Evolutionary conservation across 495 filamentous ascomycete genomes (phyloP), one percentile per base, ranked within the genome.

Genomic region (Aspergillus ellipticus): DNA sequence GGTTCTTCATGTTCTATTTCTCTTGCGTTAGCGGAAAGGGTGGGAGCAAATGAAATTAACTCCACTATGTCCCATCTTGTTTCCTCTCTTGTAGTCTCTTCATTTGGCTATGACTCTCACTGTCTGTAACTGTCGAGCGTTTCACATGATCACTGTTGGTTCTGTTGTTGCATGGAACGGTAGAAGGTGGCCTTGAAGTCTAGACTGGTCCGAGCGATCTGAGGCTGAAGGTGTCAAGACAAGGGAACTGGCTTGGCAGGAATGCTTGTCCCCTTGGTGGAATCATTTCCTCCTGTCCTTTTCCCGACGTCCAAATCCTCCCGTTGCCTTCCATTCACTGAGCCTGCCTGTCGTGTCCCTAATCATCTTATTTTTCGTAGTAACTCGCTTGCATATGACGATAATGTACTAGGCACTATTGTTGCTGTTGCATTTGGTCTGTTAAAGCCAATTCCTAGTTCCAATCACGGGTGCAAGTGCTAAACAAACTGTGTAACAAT

Each of bases 81-180:
- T 60, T 54, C 55, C 61, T 62, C 59, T 60, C 60, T 43, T 72
- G 68, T 70, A 68, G 66, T 68, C 65, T 60, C 67, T 62, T 59
- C 58, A 45, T 51, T 49, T 48, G 62, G 53, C 62, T 69, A 46
- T 56, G 60, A 54, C 51, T 65, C 26, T 45, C 45, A 37, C 22
- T 65, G 63, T 56, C 66, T 66, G 63, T 68, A 59, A 67, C 60
- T 60, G 66, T 63, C 63, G 57, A 64, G 63, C 64, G 64, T 71
- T 61, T 29, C 57, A 49, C 56, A 59, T 68, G 66, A 58, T 51
- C 51, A 58, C 58, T 59, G 58, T 66, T 55, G 57, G 57, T 58
- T 59, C 49, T 51, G 42, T 49, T 15, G 17, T 24, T 47, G 43
- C 20, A 13, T 22, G 42, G 33, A 45, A 45, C 37, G 53, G 42